phyloP scores from a whole-genome alignment of 441 rosid genomes.

The Erodium moschatum region DNA sequence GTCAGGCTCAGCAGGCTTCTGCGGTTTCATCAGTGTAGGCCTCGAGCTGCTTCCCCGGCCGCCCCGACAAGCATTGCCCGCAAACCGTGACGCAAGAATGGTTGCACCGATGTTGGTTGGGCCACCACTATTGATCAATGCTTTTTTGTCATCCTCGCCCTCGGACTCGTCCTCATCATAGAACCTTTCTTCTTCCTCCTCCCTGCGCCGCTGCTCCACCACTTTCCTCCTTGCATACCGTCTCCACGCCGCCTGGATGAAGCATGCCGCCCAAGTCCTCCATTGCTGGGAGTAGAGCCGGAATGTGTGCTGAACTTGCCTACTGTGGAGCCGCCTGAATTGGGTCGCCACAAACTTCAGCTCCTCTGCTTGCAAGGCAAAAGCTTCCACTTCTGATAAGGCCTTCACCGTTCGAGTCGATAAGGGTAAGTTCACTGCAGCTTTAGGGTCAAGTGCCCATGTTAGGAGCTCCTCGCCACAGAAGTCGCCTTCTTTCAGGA shows the following conservation, averaged over 20 bases:
- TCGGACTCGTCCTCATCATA: slow-evolving; percentile 19
- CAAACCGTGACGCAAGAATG: slow-evolving; percentile 60
- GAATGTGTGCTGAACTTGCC: slow-evolving; percentile 85
- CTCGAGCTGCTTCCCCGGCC: slow-evolving; percentile 25
- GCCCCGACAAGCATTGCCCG: slow-evolving; percentile 28
- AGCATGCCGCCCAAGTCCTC: slow-evolving; percentile 88
- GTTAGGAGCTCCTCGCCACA: slow-evolving; percentile 76
- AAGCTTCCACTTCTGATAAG: slow-evolving; percentile 75
- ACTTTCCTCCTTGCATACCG: slow-evolving; percentile 51
- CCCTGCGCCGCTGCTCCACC: slow-evolving; percentile 40
- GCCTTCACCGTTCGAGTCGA: slow-evolving; percentile 67
- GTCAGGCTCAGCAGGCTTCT: slow-evolving; percentile 77
- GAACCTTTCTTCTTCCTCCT: slow-evolving; percentile 39
- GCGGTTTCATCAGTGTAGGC: slow-evolving; percentile 28
- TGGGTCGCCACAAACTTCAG: slow-evolving; percentile 80
- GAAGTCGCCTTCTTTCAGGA: slow-evolving; percentile 70
- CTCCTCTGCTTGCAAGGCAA: slow-evolving; percentile 82
- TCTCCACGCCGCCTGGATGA: slow-evolving; percentile 80
- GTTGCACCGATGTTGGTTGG: slow-evolving; percentile 50
- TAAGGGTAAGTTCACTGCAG: slow-evolving; percentile 47
- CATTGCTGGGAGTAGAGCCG: slow-evolving; percentile 90
- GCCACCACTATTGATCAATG: slow-evolving; percentile 17
- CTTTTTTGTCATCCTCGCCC: slow-evolving; percentile 24
- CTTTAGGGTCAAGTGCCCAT: slow-evolving; percentile 70
- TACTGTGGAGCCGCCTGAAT: slow-evolving; percentile 78